Evolutionary conservation across 2,329 filamentous ascomycete genomes (phyloP).

Genomic region (Neonectria neomacrospora): DNA sequence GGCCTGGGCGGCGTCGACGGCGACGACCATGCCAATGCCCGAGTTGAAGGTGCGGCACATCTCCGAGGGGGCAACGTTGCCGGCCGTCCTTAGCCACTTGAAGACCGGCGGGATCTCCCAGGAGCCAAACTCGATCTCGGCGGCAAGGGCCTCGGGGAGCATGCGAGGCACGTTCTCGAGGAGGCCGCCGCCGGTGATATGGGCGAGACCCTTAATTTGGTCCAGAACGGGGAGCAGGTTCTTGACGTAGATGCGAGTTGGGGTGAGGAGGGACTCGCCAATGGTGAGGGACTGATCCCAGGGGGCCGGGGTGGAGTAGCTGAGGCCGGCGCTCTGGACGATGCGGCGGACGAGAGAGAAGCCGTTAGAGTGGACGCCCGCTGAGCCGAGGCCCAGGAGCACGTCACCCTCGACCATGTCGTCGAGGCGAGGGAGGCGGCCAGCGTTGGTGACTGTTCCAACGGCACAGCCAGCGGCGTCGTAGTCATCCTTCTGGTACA

Average conservation of each 20-base stretch:
- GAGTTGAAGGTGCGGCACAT: slow-evolving; percentile 96
- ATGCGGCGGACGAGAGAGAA: slow-evolving; percentile 97
- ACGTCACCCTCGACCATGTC: slow-evolving; percentile 86
- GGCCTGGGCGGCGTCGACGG: slow-evolving; percentile 74
- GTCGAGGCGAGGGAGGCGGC: slow-evolving; percentile 78
- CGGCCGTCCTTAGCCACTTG: slow-evolving; percentile 81
- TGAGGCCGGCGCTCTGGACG: slow-evolving; percentile 76
- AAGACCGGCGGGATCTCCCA: slow-evolving; percentile 87
- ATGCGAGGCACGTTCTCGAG: slow-evolving; percentile 95
- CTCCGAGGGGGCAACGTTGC: slow-evolving; percentile 79
- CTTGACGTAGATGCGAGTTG: slow-evolving; percentile 94
- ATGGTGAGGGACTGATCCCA: slow-evolving; percentile 75
- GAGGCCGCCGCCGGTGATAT: slow-evolving; percentile 96
- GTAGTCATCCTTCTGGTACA: slow-evolving; percentile 90
- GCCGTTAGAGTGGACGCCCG: slow-evolving; percentile 93
- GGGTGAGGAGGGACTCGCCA: slow-evolving; percentile 83
- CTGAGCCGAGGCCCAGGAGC: slow-evolving; percentile 85
- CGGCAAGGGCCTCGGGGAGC: slow-evolving; percentile 81
- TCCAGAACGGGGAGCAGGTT: slow-evolving; percentile 74
- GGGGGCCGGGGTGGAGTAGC: slow-evolving; percentile 78
- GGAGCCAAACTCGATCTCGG: slow-evolving; percentile 79
- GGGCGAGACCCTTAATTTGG: slow-evolving; percentile 89
- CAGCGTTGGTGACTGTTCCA: slow-evolving; percentile 77
- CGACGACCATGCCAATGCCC: slow-evolving; percentile 92
- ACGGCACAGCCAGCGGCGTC: slow-evolving; percentile 92